A percentile compares a stretch with the other conserved stretches of the same genome.
phyloP scores from a whole-genome alignment of 2,329 filamentous ascomycete species.

The Coccinonectria pachysandricola region DNA sequence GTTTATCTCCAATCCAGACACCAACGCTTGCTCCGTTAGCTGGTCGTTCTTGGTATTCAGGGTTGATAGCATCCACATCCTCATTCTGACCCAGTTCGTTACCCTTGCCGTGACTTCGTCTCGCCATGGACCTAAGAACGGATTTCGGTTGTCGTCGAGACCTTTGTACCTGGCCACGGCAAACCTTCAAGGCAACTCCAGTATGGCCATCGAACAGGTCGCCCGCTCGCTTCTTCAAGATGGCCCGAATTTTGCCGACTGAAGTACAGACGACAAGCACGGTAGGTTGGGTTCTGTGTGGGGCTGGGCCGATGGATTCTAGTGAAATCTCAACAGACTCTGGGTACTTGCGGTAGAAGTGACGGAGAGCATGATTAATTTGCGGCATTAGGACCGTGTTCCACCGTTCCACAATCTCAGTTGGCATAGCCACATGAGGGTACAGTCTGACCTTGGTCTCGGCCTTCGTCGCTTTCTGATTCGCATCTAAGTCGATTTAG shows the following conservation, averaged over 20 bases:
- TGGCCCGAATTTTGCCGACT: slow-evolving; percentile 59
- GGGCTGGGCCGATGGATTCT: slow-evolving; percentile 60
- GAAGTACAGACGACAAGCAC: slow-evolving; percentile 70
- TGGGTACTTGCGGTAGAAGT: slow-evolving; percentile 61
- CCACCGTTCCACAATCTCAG: slow-evolving; percentile 60
- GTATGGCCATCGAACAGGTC: slow-evolving; percentile 52
- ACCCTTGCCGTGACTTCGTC: slow-evolving; percentile 20
- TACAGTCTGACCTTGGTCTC: slow-evolving; percentile 45
- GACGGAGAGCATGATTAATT: slow-evolving; percentile 59
- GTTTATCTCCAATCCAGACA: slow-evolving; percentile 74
- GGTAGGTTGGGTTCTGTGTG: slow-evolving; percentile 56
- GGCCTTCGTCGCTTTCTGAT: too few species aligned
- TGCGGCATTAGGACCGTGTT: slow-evolving; percentile 61
- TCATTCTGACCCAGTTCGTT: slow-evolving; percentile 29
- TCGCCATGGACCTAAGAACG: slow-evolving; percentile 23
- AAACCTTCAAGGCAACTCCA: slow-evolving; percentile 59
- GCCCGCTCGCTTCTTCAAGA: slow-evolving; percentile 58
- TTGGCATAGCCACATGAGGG: slow-evolving; percentile 46
- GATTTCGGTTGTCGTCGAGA: slow-evolving; percentile 38
- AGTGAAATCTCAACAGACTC: slow-evolving; percentile 73
- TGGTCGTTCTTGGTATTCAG: slow-evolving; percentile 67
- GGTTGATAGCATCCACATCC: slow-evolving; percentile 47
- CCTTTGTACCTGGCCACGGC: slow-evolving; percentile 55
- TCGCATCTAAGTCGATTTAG: too few species aligned
- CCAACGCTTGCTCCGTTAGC: slow-evolving; percentile 86